A percentile compares a stretch with the other conserved stretches of the same genome.
phyloP scores from a whole-genome alignment of 2,329 filamentous ascomycete species.

The Diaporthe capsici region DNA sequence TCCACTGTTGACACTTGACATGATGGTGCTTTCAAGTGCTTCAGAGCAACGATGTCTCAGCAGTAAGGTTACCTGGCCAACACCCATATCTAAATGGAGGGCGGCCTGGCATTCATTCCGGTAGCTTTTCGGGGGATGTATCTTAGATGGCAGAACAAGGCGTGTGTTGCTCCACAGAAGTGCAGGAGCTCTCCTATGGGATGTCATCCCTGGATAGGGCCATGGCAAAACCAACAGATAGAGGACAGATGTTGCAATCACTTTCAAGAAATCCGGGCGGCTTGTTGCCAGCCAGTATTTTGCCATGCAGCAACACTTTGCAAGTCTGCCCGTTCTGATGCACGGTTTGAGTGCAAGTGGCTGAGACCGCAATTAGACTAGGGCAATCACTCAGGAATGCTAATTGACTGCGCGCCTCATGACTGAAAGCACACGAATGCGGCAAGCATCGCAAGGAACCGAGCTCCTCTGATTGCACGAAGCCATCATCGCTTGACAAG shows the following conservation, averaged over 20 bases:
- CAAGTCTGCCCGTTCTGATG: neutral
- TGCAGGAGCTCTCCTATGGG: neutral
- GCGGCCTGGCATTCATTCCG: too few relatives aligned
- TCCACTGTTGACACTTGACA: neutral
- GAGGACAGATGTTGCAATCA: neutral
- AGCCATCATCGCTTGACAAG: neutral
- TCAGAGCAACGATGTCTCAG: too few relatives aligned
- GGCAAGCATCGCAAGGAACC: too few relatives aligned
- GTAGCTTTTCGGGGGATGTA: too few relatives aligned
- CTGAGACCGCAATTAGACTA: neutral
- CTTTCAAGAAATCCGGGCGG: neutral
- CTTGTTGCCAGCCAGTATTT: neutral
- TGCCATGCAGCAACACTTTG: neutral
- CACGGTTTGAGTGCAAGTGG: neutral
- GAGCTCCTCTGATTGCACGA: neutral
- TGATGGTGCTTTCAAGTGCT: neutral
- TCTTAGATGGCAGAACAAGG: neutral
- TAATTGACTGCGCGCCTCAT: neutral
- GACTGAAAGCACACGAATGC: neutral
- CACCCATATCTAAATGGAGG: too few relatives aligned
- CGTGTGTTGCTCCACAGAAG: neutral
- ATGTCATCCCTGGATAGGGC: neutral
- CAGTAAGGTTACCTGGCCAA: too few relatives aligned
- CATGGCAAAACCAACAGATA: neutral
- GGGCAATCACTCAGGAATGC: neutral